Evolutionary conservation across 2,329 filamentous ascomycete genomes (phyloP).

Genomic region (Alternaria consortialis): DNA sequence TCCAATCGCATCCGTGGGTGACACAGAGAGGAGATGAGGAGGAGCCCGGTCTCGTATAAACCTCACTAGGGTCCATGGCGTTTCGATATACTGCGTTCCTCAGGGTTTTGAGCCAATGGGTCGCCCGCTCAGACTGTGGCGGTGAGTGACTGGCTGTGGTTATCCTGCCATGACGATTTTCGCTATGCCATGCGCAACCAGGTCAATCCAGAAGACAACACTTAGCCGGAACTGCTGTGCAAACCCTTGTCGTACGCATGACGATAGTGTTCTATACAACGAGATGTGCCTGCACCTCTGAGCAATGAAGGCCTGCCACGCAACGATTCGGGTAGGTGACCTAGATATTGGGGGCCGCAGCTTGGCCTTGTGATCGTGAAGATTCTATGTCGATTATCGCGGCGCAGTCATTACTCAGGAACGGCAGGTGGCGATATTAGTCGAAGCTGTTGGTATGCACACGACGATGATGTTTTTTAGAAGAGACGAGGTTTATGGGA

Average conservation of each 20-base stretch:
- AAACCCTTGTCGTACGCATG: slow-evolving; percentile 2
- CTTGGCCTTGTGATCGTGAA: slow-evolving; percentile 5
- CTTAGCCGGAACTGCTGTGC: slow-evolving; percentile 12
- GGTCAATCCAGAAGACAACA: slow-evolving; percentile 4
- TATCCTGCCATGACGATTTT: slow-evolving; percentile 1
- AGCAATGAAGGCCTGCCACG: slow-evolving; percentile 17
- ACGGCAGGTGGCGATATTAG: slow-evolving; percentile 1
- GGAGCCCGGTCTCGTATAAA: slow-evolving; percentile 19
- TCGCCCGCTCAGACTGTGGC: slow-evolving; percentile 12
- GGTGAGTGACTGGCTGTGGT: slow-evolving; percentile 12
- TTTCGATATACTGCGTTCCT: slow-evolving; percentile 11
- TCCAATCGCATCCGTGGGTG: slow-evolving; percentile 22
- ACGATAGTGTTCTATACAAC: not conserved
- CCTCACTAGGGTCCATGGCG: slow-evolving; percentile 17
- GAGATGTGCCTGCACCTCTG: slow-evolving; percentile 11
- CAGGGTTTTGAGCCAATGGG: not conserved
- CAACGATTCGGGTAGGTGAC: not conserved
- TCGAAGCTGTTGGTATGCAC: not conserved
- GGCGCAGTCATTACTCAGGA: slow-evolving; percentile 4
- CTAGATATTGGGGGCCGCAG: slow-evolving; percentile 10
- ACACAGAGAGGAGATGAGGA: slow-evolving; percentile 23
- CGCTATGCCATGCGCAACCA: slow-evolving; percentile 2
- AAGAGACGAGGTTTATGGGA: slow-evolving; percentile 23
- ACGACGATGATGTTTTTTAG: slow-evolving; percentile 2
- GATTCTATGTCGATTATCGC: slow-evolving; percentile 8